A percentile compares a stretch with the other conserved stretches of the same genome.
Evolutionary conservation across 805 yeast genomes (phyloP).

Genomic region (Sugiyamaella boreocaroliniensis): DNA sequence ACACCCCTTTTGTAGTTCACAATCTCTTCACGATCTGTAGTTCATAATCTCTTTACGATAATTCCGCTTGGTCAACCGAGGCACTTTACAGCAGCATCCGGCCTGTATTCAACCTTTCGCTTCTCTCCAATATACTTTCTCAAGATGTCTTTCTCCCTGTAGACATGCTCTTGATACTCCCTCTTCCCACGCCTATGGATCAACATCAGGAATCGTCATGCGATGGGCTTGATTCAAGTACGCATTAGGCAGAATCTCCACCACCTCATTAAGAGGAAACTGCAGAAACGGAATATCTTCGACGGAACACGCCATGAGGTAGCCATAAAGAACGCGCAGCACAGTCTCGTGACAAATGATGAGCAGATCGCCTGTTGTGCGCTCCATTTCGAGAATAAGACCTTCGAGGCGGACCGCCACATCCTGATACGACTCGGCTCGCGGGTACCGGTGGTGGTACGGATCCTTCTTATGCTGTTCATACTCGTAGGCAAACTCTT

Average conservation of each 20-base stretch:
- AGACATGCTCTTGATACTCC: neutral
- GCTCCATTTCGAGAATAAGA: constrained; percentile 84
- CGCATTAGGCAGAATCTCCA: constrained; percentile 82
- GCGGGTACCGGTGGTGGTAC: constrained; percentile 84
- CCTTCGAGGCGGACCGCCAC: constrained; percentile 93
- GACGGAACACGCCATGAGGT: constrained; percentile 86
- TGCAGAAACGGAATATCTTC: constrained; percentile 73
- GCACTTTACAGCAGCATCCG: too few relatives aligned
- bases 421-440: constrained; percentile 95
- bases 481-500: constrained; percentile 62
- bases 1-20: too few relatives aligned
- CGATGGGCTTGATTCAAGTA: constrained; percentile 36
- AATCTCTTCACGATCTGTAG: too few relatives aligned
- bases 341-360: constrained; percentile 92
- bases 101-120: too few relatives aligned
- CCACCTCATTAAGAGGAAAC: constrained; percentile 76
- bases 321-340: constrained; percentile 84
- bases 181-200: constrained; percentile 8
- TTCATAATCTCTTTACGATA: too few relatives aligned
- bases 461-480: constrained; percentile 66
- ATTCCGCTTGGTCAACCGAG: too few relatives aligned
- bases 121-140: too few relatives aligned
- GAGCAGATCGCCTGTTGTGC: constrained; percentile 71
- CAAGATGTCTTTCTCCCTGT: too few relatives aligned
- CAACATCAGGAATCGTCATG: constrained; percentile 21